Conservation (phyloP, 202 grass and related monocot species). For the Setaria italica region DNA sequence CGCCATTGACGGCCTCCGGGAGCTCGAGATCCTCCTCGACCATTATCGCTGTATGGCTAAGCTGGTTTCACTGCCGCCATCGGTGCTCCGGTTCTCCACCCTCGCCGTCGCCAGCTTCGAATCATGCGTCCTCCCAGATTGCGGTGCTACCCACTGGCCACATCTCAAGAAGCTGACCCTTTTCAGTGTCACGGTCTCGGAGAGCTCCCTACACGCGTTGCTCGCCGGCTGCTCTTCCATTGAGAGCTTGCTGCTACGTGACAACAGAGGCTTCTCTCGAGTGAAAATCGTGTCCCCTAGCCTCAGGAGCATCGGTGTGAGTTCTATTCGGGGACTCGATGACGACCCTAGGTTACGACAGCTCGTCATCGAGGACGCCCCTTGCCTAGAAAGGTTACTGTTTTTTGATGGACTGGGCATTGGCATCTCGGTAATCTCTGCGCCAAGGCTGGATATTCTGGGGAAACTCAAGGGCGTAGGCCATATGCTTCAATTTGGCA, state of each 20-base stretch:
- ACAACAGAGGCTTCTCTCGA: not conserved
- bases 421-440: conserved; percentile 7
- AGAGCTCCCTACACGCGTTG: not conserved
- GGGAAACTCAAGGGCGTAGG: no score
- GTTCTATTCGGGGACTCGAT: not conserved
- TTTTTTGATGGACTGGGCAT: not conserved
- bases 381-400: not conserved
- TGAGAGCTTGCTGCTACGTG: not conserved
- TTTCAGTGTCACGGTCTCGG: not conserved
- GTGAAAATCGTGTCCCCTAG: not conserved
- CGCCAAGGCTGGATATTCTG: not conserved
- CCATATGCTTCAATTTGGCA: not conserved
- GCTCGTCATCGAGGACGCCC: not conserved
- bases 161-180: not conserved
- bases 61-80: not conserved
- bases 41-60: no score
- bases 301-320: not conserved
- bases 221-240: not conserved
- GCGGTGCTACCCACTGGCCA: not conserved
- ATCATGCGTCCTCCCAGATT: not conserved
- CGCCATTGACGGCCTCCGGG: no score
- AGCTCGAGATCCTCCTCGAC: not conserved
- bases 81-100: not conserved
- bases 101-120: not conserved
- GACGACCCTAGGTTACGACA: not conserved